Evolutionary conservation across 2,329 filamentous ascomycete species (phyloP).

Genomic region (Paecilomyces variotii): DNA sequence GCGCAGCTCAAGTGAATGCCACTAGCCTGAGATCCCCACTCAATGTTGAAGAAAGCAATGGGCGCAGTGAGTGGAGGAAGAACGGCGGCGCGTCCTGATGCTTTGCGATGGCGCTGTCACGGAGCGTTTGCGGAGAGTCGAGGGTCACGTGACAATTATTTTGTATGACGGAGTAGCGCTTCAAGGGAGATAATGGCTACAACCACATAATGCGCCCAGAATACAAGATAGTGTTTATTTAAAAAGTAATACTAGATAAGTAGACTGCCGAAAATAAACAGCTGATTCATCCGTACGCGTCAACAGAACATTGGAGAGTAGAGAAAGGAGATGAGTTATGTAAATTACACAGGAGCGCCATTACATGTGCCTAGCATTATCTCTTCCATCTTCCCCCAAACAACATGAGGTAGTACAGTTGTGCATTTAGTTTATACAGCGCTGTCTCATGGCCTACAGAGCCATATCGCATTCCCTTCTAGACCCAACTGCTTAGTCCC

Average conservation of each 20-base stretch:
- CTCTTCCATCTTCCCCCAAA: background rate
- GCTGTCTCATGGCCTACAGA: background rate
- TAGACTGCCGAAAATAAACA: background rate
- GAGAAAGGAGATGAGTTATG: background rate
- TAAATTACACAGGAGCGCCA: background rate
- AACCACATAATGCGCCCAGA: no score
- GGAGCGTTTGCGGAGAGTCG: background rate
- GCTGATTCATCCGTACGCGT: background rate
- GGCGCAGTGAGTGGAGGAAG: background rate
- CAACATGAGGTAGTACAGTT: background rate
- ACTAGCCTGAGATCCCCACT: background rate
- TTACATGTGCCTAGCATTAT: background rate
- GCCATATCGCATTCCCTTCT: background rate
- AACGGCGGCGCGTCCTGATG: background rate
- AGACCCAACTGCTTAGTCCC: conserved; percentile 1
- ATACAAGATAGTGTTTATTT: no score
- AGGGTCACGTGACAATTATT: background rate
- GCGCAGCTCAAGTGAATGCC: background rate
- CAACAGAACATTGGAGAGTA: background rate
- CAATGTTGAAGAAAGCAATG: background rate
- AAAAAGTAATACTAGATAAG: background rate
- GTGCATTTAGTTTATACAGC: background rate
- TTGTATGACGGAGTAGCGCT: background rate
- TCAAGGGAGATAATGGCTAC: background rate
- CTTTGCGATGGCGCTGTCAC: background rate